Evolutionary conservation across 495 filamentous ascomycete genomes (phyloP).

Genomic region (Lasiosphaeria ovina): DNA sequence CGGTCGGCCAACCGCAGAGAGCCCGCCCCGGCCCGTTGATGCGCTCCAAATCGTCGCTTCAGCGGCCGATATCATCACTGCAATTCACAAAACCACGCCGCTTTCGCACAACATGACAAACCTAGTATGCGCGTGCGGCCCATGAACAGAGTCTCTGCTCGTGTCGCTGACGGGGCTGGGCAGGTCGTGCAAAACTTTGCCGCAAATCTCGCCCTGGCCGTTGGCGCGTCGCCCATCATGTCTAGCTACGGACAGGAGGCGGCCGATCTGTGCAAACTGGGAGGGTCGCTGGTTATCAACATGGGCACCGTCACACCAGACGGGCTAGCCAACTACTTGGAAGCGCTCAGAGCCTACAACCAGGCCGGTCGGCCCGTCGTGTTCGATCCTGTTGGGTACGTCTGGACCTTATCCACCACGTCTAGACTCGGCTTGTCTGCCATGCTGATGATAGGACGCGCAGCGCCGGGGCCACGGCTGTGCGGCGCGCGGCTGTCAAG

Average conservation of each 20-base stretch:
- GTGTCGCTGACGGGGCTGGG: neutral
- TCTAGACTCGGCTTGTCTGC: neutral
- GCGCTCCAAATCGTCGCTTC: constrained; percentile 50
- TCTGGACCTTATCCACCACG: neutral
- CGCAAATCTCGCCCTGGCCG: constrained; percentile 79
- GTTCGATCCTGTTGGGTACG: constrained; percentile 82
- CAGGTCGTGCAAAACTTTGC: constrained; percentile 86
- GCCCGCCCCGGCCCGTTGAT: constrained; percentile 46
- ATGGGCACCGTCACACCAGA: constrained; percentile 87
- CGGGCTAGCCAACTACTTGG: constrained; percentile 62
- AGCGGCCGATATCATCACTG: constrained; percentile 57
- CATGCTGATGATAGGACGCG: neutral
- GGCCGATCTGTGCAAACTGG: constrained; percentile 65
- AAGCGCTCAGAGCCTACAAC: constrained; percentile 73
- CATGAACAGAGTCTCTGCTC: neutral
- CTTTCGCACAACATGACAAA: constrained; percentile 98
- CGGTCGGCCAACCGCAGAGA: constrained; percentile 48
- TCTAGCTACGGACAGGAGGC: constrained; percentile 83
- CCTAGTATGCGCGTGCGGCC: constrained; percentile 36
- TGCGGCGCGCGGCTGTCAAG: constrained; percentile 68
- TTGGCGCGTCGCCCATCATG: constrained; percentile 94
- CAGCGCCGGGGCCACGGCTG: constrained; percentile 71
- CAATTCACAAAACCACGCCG: constrained; percentile 60
- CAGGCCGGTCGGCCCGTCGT: constrained; percentile 67
- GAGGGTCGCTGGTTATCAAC: constrained; percentile 77